Evolutionary conservation across 1,139 yeast species (phyloP).

Genomic region (Sugiyamaella neomexicana): DNA sequence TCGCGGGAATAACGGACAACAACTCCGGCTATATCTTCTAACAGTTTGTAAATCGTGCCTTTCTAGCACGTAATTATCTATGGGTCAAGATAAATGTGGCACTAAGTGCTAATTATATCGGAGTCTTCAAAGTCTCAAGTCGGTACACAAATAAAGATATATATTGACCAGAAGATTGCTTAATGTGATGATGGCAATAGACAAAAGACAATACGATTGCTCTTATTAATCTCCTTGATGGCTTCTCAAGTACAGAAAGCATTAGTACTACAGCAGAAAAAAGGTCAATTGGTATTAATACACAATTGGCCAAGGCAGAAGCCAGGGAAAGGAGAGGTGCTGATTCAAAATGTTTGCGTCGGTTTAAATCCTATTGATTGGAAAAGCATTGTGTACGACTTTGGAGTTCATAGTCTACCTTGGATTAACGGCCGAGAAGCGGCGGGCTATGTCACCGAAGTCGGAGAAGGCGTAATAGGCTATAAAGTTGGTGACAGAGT

Average conservation of each 20-base stretch:
- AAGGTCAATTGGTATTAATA: constrained; percentile 15
- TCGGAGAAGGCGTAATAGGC: constrained; percentile 40
- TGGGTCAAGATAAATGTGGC: background rate
- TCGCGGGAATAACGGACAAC: constrained; percentile 8
- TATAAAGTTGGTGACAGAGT: constrained; percentile 44
- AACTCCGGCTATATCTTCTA: background rate
- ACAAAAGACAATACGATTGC: background rate
- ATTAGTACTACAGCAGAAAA: constrained; percentile 11
- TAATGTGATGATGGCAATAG: background rate
- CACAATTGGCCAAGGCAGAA: constrained; percentile 18
- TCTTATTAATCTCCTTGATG: background rate
- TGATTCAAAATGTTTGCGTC: constrained; percentile 45
- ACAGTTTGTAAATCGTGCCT: background rate
- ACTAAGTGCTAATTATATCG: background rate
- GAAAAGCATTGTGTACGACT: constrained; percentile 51
- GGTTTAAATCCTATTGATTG: constrained; percentile 54
- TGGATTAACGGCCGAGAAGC: constrained; percentile 54
- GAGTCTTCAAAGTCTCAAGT: background rate
- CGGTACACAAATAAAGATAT: background rate
- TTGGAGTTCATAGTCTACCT: constrained; percentile 51
- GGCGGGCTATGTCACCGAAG: constrained; percentile 44
- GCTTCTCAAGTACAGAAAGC: constrained; percentile 13
- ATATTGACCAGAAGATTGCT: background rate
- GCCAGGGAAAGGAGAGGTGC: constrained; percentile 38
- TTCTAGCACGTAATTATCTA: background rate